These are phyloP conservation scores for Gracilaria domingensis DNA, from an alignment of 23 red algal genomes.

Conservation along the genomic window DNA sequence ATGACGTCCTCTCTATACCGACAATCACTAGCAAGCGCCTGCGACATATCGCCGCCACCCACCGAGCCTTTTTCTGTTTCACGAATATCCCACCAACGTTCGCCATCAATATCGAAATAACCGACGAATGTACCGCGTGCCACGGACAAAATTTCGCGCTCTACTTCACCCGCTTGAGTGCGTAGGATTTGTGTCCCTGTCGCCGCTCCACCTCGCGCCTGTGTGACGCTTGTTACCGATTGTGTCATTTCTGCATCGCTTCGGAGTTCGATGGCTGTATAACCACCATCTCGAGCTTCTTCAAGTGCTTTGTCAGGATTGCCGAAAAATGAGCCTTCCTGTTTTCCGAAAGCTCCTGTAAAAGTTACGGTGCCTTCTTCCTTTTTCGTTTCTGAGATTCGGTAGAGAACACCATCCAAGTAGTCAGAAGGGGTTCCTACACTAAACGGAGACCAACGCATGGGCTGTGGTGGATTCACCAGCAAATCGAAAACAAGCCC, in stretches of 20 bases:
- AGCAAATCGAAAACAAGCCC: constrained; percentile 41
- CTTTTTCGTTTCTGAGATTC: neutral
- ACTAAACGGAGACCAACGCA: constrained; percentile 42
- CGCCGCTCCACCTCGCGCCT: neutral
- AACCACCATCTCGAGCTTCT: constrained; percentile 18
- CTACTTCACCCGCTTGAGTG: neutral
- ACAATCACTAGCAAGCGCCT: constrained; percentile 63
- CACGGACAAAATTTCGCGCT: constrained; percentile 27
- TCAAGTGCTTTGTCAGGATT: constrained; percentile 28
- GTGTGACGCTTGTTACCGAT: constrained; percentile 33
- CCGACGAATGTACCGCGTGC: constrained; percentile 63
- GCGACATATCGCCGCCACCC: neutral
- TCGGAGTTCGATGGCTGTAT: constrained; percentile 48
- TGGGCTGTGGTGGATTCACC: constrained; percentile 37
- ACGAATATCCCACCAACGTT: constrained; percentile 76
- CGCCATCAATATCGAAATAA: constrained; percentile 75
- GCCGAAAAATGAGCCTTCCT: constrained; percentile 27
- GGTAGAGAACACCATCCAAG: constrained; percentile 48
- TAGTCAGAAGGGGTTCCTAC: constrained; percentile 27
- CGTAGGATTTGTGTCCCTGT: neutral
- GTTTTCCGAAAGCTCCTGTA: constrained; percentile 37
- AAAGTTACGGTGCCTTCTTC: constrained; percentile 22
- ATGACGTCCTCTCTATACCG: constrained; percentile 52
- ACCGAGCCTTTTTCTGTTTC: constrained; percentile 45
- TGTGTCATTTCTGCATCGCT: constrained; percentile 19